Conservation (phyloP, 2,329 filamentous ascomycete species). For the Chaetomiaceae sp. region DNA sequence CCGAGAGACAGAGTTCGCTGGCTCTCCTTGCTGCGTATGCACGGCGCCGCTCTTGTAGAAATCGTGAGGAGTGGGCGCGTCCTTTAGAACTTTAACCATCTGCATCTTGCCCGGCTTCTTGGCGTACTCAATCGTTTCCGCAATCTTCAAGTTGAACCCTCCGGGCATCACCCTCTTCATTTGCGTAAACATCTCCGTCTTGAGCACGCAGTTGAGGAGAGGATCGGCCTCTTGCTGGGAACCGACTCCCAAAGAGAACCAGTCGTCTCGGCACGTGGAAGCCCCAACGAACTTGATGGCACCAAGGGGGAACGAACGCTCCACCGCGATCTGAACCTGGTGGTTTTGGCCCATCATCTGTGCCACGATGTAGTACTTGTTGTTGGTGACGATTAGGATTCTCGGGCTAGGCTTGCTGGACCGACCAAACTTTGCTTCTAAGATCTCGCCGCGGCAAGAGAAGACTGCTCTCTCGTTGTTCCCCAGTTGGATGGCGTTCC, state of each 20-base stretch:
- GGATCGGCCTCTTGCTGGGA: conserved; percentile 89
- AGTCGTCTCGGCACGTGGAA: conserved; percentile 85
- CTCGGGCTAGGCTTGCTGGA: conserved; percentile 91
- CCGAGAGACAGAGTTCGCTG: conserved; percentile 73
- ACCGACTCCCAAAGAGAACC: conserved; percentile 91
- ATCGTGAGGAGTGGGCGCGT: conserved; percentile 71
- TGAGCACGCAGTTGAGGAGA: conserved; percentile 88
- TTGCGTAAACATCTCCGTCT: conserved; percentile 96
- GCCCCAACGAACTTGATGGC: conserved; percentile 83
- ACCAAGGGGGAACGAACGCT: conserved; percentile 76
- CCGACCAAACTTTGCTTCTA: conserved; percentile 92
- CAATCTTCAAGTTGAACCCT: conserved; percentile 76
- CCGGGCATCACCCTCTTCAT: conserved; percentile 76
- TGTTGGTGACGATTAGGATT: conserved; percentile 77
- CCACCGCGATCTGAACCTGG: conserved; percentile 74
- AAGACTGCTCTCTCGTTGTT: conserved; percentile 75
- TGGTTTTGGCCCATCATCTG: conserved; percentile 78
- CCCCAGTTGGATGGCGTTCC: conserved; percentile 66
- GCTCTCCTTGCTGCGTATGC: conserved; percentile 80
- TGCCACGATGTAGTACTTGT: conserved; percentile 83
- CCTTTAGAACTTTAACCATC: conserved; percentile 83
- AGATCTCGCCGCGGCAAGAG: conserved; percentile 82
- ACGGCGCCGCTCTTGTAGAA: conserved; percentile 91
- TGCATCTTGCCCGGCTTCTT: conserved; percentile 96
- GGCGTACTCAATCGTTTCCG: conserved; percentile 85